Percentiles rank a stretch among this genome's conserved stretches.
Evolutionary conservation across 768 basidiomycete genomes (phyloP).

Genomic region (Steccherinum ochraceum): DNA sequence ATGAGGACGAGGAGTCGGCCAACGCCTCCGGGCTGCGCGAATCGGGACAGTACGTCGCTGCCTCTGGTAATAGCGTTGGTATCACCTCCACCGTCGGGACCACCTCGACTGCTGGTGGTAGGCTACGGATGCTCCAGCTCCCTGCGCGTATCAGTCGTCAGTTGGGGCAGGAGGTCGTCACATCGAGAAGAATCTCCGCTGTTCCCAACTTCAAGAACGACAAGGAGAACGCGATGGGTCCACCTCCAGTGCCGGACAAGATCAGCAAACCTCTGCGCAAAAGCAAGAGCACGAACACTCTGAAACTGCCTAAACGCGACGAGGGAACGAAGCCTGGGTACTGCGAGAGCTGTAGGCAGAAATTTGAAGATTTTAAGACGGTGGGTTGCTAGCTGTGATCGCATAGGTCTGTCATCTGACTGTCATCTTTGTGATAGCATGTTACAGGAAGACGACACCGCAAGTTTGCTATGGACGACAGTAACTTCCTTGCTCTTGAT

Average conservation of each 20-base stretch:
- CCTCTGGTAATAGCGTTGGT: constrained; percentile 91
- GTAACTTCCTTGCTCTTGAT: constrained; percentile 79
- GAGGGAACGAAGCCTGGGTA: constrained; percentile 92
- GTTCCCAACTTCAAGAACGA: constrained; percentile 24
- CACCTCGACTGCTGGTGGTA: constrained; percentile 53
- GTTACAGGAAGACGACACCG: constrained; percentile 65
- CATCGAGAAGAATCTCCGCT: constrained; percentile 47
- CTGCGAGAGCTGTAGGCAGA: constrained; percentile 91
- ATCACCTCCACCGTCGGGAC: constrained; percentile 91
- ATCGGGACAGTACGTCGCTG: constrained; percentile 71
- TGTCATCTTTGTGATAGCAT: constrained; percentile 46
- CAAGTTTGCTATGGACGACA: constrained; percentile 71
- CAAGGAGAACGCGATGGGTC: constrained; percentile 53
- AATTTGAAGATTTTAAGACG: constrained; percentile 81
- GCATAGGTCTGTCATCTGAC: neutral
- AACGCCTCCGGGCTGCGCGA: constrained; percentile 68
- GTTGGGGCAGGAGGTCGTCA: constrained; percentile 60
- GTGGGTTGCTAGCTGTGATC: constrained; percentile 33
- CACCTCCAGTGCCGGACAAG: constrained; percentile 55
- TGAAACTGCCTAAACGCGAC: constrained; percentile 70
- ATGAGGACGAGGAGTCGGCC: constrained; percentile 39
- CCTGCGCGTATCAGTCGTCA: constrained; percentile 49
- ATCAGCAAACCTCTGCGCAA: constrained; percentile 50
- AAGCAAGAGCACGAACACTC: constrained; percentile 75
- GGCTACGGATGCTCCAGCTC: constrained; percentile 41